A percentile compares a stretch with the other conserved stretches of the same genome.
Conservation (phyloP, 768 basidiomycete genomes). For the Pleurotus tuber-regium region DNA sequence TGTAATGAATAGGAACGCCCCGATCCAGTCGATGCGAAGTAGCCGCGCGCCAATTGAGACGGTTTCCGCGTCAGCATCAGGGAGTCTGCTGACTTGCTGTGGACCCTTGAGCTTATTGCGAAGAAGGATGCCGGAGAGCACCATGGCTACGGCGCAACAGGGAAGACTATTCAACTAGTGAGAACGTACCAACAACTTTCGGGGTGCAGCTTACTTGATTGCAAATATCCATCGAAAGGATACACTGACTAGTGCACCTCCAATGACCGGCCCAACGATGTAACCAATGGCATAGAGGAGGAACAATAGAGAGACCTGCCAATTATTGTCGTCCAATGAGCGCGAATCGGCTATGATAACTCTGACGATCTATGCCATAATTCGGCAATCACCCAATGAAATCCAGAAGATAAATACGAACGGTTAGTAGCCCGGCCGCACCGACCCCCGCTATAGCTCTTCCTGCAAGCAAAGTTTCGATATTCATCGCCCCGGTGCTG, state of each 20-base stretch:
- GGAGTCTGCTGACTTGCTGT: conserved; percentile 14
- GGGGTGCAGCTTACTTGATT: conserved; percentile 40
- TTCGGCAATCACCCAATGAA: neutral
- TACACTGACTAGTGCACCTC: conserved; percentile 35
- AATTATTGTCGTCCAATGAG: conserved; percentile 40
- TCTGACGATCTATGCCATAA: conserved; percentile 32
- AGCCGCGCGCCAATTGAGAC: conserved; percentile 19
- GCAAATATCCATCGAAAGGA: conserved; percentile 55
- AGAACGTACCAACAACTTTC: neutral
- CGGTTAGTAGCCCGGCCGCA: conserved; percentile 40
- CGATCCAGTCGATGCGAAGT: conserved; percentile 44
- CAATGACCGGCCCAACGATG: conserved; percentile 41
- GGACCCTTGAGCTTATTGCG: conserved; percentile 26
- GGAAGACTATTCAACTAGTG: conserved; percentile 33
- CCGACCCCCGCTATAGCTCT: conserved; percentile 49
- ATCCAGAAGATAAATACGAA: neutral
- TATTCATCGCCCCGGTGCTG: conserved; percentile 44
- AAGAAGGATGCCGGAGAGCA: conserved; percentile 39
- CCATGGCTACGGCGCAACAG: conserved; percentile 29
- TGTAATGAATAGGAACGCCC: conserved; percentile 38
- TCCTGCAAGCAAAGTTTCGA: conserved; percentile 43
- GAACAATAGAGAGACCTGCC: conserved; percentile 39
- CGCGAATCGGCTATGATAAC: conserved; percentile 42
- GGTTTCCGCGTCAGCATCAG: neutral
- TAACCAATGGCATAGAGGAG: conserved; percentile 43